Evolutionary conservation across 1,284 basidiomycete species (phyloP).

Genomic region (Papiliotrema flavescens): DNA sequence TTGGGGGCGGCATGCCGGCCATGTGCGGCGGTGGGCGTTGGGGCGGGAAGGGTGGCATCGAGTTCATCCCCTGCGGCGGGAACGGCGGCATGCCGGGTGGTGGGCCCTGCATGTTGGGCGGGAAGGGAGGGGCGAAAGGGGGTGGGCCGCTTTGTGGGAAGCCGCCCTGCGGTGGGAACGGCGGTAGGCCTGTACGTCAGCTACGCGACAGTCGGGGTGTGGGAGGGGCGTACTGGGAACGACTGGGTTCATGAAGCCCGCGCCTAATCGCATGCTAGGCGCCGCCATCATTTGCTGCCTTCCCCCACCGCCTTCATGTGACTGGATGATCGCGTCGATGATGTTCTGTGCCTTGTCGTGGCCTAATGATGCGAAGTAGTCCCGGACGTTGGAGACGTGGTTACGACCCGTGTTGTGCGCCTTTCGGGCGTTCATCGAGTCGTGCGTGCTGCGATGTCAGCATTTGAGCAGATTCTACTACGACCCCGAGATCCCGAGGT

Average conservation of each 20-base stretch:
- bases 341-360: constrained; percentile 94
- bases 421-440: constrained; percentile 67
- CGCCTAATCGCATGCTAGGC: constrained; percentile 57
- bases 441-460: constrained; percentile 30
- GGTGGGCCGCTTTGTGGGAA: constrained; percentile 29
- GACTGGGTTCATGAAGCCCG: constrained; percentile 43
- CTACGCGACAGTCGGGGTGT: constrained; percentile 10
- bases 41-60: constrained; percentile 62
- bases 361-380: constrained; percentile 93
- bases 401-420: constrained; percentile 97
- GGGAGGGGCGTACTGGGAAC: constrained; percentile 15
- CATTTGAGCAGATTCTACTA: background rate
- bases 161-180: constrained; percentile 12
- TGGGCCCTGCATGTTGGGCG: constrained; percentile 47
- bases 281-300: constrained; percentile 58
- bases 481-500: background rate
- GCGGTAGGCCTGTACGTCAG: constrained; percentile 8
- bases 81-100: constrained; percentile 7
- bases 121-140: constrained; percentile 56
- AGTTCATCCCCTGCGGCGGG: constrained; percentile 12
- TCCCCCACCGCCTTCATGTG: constrained; percentile 65
- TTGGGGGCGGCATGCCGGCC: background rate
- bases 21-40: background rate
- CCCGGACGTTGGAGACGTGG: constrained; percentile 91
- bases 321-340: constrained; percentile 90